Percentiles rank a stretch among this genome's conserved stretches.
Evolutionary conservation across 176 grass and related monocot species (phyloP).

Genomic region (Puccinellia tenuiflora): DNA sequence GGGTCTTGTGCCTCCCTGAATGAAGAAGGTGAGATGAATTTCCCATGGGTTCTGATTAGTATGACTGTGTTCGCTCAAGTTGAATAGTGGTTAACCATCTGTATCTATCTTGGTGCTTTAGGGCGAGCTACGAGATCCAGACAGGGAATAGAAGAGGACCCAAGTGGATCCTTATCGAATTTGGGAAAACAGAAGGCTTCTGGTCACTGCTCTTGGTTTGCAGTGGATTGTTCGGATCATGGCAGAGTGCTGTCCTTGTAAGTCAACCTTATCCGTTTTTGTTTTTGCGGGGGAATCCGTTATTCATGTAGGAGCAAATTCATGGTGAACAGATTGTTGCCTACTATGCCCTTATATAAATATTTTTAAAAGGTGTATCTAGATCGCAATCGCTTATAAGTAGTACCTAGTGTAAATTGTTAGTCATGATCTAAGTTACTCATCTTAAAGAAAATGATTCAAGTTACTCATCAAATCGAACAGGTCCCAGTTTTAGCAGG

Average conservation of each 20-base stretch:
- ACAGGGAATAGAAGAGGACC: constrained; percentile 8
- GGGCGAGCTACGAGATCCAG: constrained; percentile 28
- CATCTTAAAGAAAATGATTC: too few species aligned
- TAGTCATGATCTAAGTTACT: too few species aligned
- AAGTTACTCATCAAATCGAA: too few species aligned
- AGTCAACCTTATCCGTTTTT: constrained; percentile 28
- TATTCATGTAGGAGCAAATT: neutral
- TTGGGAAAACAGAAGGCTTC: constrained; percentile 24
- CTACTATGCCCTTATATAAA: too few species aligned
- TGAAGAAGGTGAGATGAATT: constrained; percentile 26
- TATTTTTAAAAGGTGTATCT: too few species aligned
- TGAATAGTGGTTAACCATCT: constrained; percentile 1
- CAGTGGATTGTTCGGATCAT: constrained; percentile 30
- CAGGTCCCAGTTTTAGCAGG: too few species aligned
- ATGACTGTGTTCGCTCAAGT: neutral
- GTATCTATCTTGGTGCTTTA: neutral
- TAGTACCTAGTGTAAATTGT: too few species aligned
- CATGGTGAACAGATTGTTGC: neutral
- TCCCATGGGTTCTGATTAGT: neutral
- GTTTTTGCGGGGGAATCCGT: too few species aligned
- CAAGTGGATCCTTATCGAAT: constrained; percentile 28
- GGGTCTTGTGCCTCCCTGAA: constrained; percentile 19
- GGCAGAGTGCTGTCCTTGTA: constrained; percentile 36
- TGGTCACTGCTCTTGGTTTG: constrained; percentile 39
- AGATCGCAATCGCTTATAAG: too few species aligned